Evolutionary conservation across 257 asterid species (phyloP).

Genomic region (Petrea volubilis): DNA sequence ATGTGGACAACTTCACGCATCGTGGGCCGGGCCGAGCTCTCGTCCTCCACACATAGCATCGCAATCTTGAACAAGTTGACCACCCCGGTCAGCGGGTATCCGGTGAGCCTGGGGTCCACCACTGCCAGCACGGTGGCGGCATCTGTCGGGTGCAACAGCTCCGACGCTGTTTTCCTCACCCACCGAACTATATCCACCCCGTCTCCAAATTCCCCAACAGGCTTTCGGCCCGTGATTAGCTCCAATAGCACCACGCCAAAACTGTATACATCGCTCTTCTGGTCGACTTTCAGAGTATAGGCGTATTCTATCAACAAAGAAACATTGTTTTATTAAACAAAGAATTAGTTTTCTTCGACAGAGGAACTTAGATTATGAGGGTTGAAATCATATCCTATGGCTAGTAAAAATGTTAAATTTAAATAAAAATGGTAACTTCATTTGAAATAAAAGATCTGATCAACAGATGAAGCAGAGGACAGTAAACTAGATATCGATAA

Average conservation of each 20-base stretch:
- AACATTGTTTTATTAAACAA: not conserved
- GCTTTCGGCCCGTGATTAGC: slow-evolving; percentile 70
- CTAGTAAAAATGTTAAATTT: too few species aligned
- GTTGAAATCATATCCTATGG: not conserved
- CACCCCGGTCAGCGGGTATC: slow-evolving; percentile 44
- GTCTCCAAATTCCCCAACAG: slow-evolving; percentile 88
- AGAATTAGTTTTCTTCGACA: not conserved
- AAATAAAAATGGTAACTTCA: too few species aligned
- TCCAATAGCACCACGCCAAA: slow-evolving; percentile 86
- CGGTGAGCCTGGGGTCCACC: slow-evolving; percentile 57
- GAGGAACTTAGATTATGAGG: not conserved
- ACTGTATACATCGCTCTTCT: slow-evolving; percentile 87
- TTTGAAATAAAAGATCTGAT: too few species aligned
- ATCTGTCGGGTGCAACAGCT: slow-evolving; percentile 44
- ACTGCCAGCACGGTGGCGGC: slow-evolving; percentile 57
- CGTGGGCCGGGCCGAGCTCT: slow-evolving; percentile 60
- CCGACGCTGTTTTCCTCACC: slow-evolving; percentile 55
- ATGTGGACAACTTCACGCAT: slow-evolving; percentile 78
- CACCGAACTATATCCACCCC: slow-evolving; percentile 86
- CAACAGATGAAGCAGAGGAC: too few species aligned
- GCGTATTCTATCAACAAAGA: slow-evolving; percentile 62
- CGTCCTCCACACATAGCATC: slow-evolving; percentile 82
- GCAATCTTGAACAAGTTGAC: slow-evolving; percentile 67
- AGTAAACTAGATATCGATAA: not conserved
- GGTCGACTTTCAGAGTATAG: slow-evolving; percentile 75